A percentile compares a stretch with the other conserved stretches of the same genome.
Conservation (phyloP, 345 rosid species). For the Brassica napus region DNA sequence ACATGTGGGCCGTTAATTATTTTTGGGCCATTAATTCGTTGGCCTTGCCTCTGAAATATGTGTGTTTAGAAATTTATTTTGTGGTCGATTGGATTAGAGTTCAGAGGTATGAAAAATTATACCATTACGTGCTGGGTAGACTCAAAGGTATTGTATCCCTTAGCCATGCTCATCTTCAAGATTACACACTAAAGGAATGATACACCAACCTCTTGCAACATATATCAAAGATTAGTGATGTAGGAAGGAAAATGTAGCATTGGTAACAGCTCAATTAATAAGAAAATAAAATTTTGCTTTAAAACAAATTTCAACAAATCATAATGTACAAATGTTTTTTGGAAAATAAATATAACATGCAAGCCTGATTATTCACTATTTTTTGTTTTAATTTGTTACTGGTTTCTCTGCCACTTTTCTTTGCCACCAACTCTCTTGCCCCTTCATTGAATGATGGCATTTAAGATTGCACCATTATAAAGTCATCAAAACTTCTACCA, state of each 20-base stretch:
- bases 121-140: neutral
- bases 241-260: neutral
- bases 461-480: slow-evolving; percentile 4
- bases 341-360: neutral
- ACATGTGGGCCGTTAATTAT: neutral
- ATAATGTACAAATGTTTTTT: no score
- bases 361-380: neutral
- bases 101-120: neutral
- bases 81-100: neutral
- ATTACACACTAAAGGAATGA: neutral
- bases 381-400: neutral
- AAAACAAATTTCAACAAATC: neutral
- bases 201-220: neutral
- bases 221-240: neutral
- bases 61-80: neutral
- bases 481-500: slow-evolving; percentile 4
- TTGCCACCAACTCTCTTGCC: neutral
- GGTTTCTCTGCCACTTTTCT: neutral
- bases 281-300: neutral
- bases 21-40: neutral
- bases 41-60: neutral
- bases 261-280: neutral
- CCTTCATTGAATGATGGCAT: slow-evolving; percentile 10
- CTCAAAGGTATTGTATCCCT: neutral
- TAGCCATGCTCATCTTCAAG: neutral